These are phyloP conservation scores for Furculomyces boomerangus DNA, from an alignment of 371 early-diverging fungal species.

Conservation along the genomic window DNA sequence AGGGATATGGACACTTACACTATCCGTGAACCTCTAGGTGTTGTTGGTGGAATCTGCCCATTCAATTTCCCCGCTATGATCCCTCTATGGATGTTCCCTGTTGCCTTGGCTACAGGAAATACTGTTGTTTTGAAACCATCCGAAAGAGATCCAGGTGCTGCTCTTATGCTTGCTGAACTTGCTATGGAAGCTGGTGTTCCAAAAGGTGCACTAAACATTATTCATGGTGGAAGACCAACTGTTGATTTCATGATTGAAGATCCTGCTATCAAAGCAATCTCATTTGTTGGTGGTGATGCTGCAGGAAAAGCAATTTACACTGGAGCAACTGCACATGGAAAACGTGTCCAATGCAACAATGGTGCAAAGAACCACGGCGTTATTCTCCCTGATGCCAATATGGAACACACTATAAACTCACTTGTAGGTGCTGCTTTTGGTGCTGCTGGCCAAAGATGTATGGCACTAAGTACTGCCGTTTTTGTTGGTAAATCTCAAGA, in stretches of 20 bases:
- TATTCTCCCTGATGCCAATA: conserved; percentile 77
- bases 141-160: conserved; percentile 90
- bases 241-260: conserved; percentile 87
- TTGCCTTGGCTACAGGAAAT: conserved; percentile 81
- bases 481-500: conserved; percentile 77
- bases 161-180: conserved; percentile 78
- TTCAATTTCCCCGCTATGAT: conserved; percentile 97
- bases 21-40: conserved; percentile 87
- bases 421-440: conserved; percentile 93
- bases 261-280: conserved; percentile 75
- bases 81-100: conserved; percentile 92
- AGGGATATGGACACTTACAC: conserved; percentile 92
- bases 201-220: conserved; percentile 81
- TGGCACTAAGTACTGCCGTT: conserved; percentile 81
- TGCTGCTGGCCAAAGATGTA: conserved; percentile 91
- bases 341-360: conserved; percentile 91
- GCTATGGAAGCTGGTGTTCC: conserved; percentile 88
- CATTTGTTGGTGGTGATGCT: conserved; percentile 84
- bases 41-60: conserved; percentile 87
- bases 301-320: conserved; percentile 80
- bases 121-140: conserved; percentile 83
- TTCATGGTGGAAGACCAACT: conserved; percentile 76
- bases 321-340: conserved; percentile 77
- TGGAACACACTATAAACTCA: conserved; percentile 74
- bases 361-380: conserved; percentile 98